Conservation (phyloP, 2,329 filamentous ascomycete species). For the Fusarium sp. region DNA sequence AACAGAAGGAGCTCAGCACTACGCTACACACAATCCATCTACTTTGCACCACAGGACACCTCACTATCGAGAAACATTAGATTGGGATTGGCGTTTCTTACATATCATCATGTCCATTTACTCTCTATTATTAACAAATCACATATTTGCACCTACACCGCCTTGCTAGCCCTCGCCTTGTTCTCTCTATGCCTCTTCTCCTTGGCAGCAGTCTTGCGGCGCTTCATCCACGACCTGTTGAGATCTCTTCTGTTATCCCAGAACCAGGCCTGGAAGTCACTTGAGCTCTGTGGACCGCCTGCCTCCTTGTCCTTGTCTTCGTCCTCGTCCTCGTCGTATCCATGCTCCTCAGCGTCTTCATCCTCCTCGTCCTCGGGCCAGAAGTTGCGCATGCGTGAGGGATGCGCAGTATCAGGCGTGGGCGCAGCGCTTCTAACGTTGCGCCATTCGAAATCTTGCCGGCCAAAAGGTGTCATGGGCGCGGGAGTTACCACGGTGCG, state of each 20-base stretch:
- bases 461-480: conserved; percentile 85
- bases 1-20: no score
- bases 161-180: conserved; percentile 59
- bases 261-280: conserved; percentile 73
- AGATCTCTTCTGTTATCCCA: conserved; percentile 72
- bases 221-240: conserved; percentile 72
- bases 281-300: conserved; percentile 44
- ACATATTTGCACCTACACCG: conserved; percentile 48
- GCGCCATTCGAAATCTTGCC: conserved; percentile 78
- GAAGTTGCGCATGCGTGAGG: conserved; percentile 69
- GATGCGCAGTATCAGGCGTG: conserved; percentile 90
- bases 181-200: conserved; percentile 74
- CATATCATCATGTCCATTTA: conserved; percentile 13
- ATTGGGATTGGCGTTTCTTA: background rate
- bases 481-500: conserved; percentile 52
- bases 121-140: conserved; percentile 14
- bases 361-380: conserved; percentile 57
- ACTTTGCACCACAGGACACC: no score
- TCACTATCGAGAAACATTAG: no score
- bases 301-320: conserved; percentile 43
- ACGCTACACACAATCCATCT: no score
- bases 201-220: conserved; percentile 69
- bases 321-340: conserved; percentile 43
- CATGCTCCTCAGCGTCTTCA: conserved; percentile 48
- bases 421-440: conserved; percentile 87